Conservation (phyloP, 768 basidiomycete genomes). For the Termitomyces sp. region DNA sequence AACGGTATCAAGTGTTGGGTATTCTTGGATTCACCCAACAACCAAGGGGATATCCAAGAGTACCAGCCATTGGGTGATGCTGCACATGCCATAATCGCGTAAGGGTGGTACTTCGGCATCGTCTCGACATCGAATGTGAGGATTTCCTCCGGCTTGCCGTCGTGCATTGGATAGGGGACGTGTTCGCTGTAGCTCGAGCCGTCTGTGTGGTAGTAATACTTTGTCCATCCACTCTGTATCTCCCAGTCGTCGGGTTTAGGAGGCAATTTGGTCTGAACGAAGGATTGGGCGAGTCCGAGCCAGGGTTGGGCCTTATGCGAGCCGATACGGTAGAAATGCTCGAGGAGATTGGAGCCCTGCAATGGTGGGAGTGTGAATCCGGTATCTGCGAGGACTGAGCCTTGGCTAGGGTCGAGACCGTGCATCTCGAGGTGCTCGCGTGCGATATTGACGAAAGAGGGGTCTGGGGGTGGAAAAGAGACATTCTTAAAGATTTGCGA, state of each 20-base stretch:
- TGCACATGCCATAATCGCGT: constrained; percentile 86
- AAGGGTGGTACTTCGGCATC: constrained; percentile 76
- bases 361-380: constrained; percentile 80
- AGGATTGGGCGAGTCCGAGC: constrained; percentile 58
- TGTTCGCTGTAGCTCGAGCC: constrained; percentile 75
- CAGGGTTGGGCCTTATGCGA: constrained; percentile 67
- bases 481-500: constrained; percentile 74
- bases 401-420: constrained; percentile 73
- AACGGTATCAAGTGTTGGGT: constrained; percentile 72
- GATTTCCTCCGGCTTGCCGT: constrained; percentile 62
- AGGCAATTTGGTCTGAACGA: constrained; percentile 51
- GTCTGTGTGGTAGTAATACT: constrained; percentile 65
- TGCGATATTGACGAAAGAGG: constrained; percentile 67
- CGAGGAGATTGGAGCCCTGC: constrained; percentile 74
- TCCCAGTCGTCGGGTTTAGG: constrained; percentile 48
- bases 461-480: constrained; percentile 56
- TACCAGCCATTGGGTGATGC: constrained; percentile 87
- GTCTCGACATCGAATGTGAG: constrained; percentile 95
- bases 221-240: constrained; percentile 81
- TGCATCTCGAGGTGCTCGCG: constrained; percentile 77
- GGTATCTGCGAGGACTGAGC: constrained; percentile 75
- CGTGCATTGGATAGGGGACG: constrained; percentile 60
- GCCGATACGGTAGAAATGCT: constrained; percentile 88
- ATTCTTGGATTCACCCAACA: constrained; percentile 53
- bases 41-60: constrained; percentile 93